Base-by-base conservation (phyloP, 164 flowering plant species). In the Tinospora cordifolia region DNA sequence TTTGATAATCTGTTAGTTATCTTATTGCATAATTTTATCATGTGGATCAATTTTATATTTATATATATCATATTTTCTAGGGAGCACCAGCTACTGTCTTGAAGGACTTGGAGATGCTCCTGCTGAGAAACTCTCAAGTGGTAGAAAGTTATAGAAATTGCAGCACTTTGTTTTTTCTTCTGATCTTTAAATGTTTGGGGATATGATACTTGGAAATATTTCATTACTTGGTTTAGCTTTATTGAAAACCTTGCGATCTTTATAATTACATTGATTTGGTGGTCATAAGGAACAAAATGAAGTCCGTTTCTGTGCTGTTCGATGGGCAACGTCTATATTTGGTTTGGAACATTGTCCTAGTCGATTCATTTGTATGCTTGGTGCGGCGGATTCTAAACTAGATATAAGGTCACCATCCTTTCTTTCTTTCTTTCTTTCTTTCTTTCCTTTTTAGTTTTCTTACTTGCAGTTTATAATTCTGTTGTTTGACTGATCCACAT, bases 301-400 rank as follows among this genome's bases (percentile, higher is more conserved):
- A 83, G 93, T 86, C 15, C 88, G 99, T 34, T 94, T 92, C 75
- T 94, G 96, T 84, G 97, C 94, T 73, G 79, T 94, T 72, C 85
- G 99, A 81, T 94, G 99, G 99, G 96, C 98, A 63, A 92, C 94
- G 62, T 82, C 87, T 70, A 81, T 94, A 67, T 94, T 84, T 84
- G 87, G 83, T 78, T 75, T 85, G 73, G 84, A 83, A 39, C 98
- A 94, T 74, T 92, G 96, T 69, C 91, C 99, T 26, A 90, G 97
- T 79, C 90, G 97, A 54, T 94, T 79, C 82, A 84, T 92, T 59
- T 94, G 99, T 77, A 94, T 94, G 97, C 88, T 90, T 77, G 92
- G 87, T 14, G 94, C 88, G 49, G 87, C 91, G 26, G 99, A 94
- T 83, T 58, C 89, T 46, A 92, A 85, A 81, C 76, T 94, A 81